phyloP scores from a whole-genome alignment of 176 grass and related monocot species.

The Aegilops tauschii region DNA sequence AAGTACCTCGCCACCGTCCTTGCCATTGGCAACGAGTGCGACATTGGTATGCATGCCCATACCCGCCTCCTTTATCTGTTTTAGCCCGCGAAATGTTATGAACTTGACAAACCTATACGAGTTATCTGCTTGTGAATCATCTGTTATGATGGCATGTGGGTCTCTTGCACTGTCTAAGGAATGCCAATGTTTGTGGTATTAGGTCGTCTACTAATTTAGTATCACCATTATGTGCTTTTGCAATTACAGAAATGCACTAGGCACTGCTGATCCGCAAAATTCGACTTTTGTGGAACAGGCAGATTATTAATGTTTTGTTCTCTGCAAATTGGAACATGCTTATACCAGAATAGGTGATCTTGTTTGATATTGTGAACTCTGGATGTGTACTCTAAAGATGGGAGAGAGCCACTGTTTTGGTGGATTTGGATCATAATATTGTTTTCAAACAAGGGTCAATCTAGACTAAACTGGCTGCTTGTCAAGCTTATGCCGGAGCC shows the following conservation, averaged over 20 bases:
- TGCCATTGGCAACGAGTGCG: slow-evolving; percentile 88
- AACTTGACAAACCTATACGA: neutral
- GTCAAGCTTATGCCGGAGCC: neutral
- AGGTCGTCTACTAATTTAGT: neutral
- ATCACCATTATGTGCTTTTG: neutral
- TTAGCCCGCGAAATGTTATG: neutral
- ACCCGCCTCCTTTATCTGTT: neutral
- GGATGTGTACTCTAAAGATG: neutral
- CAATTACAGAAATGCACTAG: neutral
- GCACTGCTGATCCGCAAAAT: too few species aligned
- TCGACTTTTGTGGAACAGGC: neutral
- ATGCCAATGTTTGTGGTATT: neutral
- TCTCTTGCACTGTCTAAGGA: neutral
- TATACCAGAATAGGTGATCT: neutral
- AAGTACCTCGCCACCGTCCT: slow-evolving; percentile 93
- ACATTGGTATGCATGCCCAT: slow-evolving; percentile 60
- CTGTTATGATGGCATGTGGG: neutral
- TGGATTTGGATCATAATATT: neutral
- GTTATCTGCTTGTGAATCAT: neutral
- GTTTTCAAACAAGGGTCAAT: neutral
- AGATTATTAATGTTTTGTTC: neutral
- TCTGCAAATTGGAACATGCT: neutral
- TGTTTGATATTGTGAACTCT: neutral
- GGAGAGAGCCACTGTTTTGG: neutral
- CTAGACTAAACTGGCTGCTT: neutral